Evolutionary conservation across 495 filamentous ascomycete species (phyloP).

Genomic region (Penicillium taxi): DNA sequence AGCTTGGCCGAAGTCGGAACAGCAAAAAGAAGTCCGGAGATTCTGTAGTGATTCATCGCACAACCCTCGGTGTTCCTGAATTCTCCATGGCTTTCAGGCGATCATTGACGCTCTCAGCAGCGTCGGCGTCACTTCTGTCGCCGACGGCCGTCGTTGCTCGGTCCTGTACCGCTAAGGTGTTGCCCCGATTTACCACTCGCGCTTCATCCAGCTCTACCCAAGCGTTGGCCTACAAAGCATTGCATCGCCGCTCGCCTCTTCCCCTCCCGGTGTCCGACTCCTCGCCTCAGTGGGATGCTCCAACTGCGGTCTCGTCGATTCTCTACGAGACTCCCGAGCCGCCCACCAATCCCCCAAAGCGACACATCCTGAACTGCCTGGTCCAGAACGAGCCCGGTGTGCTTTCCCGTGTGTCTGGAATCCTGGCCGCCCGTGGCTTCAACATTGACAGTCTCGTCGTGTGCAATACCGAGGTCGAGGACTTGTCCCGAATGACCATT

Average conservation of each 20-base stretch:
- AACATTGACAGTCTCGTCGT: slow-evolving; percentile 98
- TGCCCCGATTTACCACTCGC: slow-evolving; percentile 33
- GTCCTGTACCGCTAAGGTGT: slow-evolving; percentile 27
- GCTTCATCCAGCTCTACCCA: slow-evolving; percentile 63
- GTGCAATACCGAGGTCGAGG: slow-evolving; percentile 95
- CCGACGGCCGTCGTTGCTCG: slow-evolving; percentile 22
- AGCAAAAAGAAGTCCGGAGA: slow-evolving; percentile 29
- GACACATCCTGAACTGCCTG: slow-evolving; percentile 93
- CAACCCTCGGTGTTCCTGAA: slow-evolving; percentile 15
- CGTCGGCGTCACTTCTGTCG: slow-evolving; percentile 31
- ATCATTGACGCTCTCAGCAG: slow-evolving; percentile 35
- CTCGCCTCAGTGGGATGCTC: slow-evolving; percentile 81
- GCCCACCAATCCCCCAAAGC: slow-evolving; percentile 76
- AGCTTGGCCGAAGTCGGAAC: slow-evolving; percentile 35
- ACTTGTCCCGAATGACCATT: slow-evolving; percentile 96
- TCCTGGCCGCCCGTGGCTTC: slow-evolving; percentile 92
- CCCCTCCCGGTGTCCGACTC: slow-evolving; percentile 68
- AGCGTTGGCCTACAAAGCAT: slow-evolving; percentile 93
- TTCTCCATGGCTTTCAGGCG: slow-evolving; percentile 43
- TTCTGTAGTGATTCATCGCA: slow-evolving; percentile 23
- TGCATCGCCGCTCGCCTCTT: slow-evolving; percentile 78
- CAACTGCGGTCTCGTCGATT: slow-evolving; percentile 92
- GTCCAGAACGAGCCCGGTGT: slow-evolving; percentile 99
- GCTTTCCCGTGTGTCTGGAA: slow-evolving; percentile 90
- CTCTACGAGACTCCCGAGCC: slow-evolving; percentile 95